Evolutionary conservation across 345 rosid species (phyloP), one percentile per base, ranked within the genome.

Genomic region (Toxicodendron radicans): DNA sequence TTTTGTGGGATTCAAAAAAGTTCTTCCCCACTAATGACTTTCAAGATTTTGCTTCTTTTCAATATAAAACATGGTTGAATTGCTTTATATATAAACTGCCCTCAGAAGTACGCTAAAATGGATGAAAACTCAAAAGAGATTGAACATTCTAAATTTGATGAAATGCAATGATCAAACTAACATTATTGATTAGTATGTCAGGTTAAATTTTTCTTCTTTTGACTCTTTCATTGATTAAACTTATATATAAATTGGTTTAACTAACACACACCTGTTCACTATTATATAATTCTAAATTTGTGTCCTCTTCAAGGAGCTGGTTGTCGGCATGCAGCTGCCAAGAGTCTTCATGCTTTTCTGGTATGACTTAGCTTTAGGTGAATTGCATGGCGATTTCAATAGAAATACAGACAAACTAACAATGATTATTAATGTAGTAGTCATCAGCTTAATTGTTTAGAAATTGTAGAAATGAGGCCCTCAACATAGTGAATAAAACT

Each of bases 261-360:
- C 73, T 51, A 49, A 41, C 62, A 32, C 46, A 45, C 14, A 58
- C 49, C 53, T 58, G 53, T 75, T 66, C 73, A 66, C 7, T 17
- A 32, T 27, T 33, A 64, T 23, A 67, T 63, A 63, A 56, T 54
- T 66, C 46, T 41, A 67, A 21, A 45, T 9, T 20, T 32, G 33
- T 33, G 59, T 79, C 30, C 17, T n/a, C 18, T 49, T 77, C 59
- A 60, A 48, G 30, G 57, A 67, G 69, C 33, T 30, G 63, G 66
- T 57, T 71, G 64, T 51, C n/a, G 18, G 18, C 7, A 16, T 16
- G 16, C 18, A 2, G 54, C 7, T 13, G 20, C 54, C 18, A 3
- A 51, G 16, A 13, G 54, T 16, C 5, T 14, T 51, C 18, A 51
- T 51, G 18, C 20, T 51, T 49, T 14, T 13, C 6, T 13, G 17